Percentiles rank a stretch among this genome's conserved stretches.
Evolutionary conservation across 2,329 filamentous ascomycete genomes (phyloP).

Genomic region (Colletotrichum sp.): DNA sequence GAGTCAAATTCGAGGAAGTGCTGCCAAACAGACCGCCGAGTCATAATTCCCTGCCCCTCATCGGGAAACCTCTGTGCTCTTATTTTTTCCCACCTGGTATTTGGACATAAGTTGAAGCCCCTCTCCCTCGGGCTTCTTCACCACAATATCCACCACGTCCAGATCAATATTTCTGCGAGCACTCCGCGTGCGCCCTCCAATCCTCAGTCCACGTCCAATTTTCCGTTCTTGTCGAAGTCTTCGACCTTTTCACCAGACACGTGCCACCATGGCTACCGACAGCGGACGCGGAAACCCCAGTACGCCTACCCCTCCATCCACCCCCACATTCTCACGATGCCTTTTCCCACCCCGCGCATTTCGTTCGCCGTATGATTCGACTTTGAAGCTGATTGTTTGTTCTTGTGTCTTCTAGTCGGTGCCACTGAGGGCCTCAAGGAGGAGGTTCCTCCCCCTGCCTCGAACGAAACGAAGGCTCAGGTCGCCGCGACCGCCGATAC

Average conservation of each 20-base stretch:
- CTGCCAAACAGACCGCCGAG: slow-evolving; percentile 20
- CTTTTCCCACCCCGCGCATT: background rate
- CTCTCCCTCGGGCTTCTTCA: slow-evolving; percentile 39
- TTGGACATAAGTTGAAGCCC: slow-evolving; percentile 35
- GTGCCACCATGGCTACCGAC: slow-evolving; percentile 64
- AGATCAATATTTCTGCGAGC: slow-evolving; percentile 55
- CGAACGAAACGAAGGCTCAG: slow-evolving; percentile 44
- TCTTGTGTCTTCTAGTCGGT: slow-evolving; percentile 36
- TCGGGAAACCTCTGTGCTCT: slow-evolving; percentile 18
- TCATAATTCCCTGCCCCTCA: slow-evolving; percentile 22
- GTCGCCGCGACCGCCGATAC: slow-evolving; percentile 33
- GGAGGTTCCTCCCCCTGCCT: slow-evolving; percentile 43
- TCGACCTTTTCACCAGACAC: slow-evolving; percentile 38
- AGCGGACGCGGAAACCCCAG: slow-evolving; percentile 54
- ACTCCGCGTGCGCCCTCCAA: slow-evolving; percentile 63
- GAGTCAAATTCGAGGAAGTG: slow-evolving; percentile 17
- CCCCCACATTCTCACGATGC: slow-evolving; percentile 12
- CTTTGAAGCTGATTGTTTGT: slow-evolving; percentile 15
- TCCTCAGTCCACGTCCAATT: slow-evolving; percentile 44
- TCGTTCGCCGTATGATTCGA: background rate
- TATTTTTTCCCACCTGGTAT: slow-evolving; percentile 1
- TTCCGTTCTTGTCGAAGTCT: background rate
- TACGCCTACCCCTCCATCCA: slow-evolving; percentile 30
- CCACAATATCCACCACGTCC: slow-evolving; percentile 48
- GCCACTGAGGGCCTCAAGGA: slow-evolving; percentile 48